Evolutionary conservation across 2,329 filamentous ascomycete genomes (phyloP), one percentile per base, ranked within the genome.

Genomic region (Cladophialophora exuberans): DNA sequence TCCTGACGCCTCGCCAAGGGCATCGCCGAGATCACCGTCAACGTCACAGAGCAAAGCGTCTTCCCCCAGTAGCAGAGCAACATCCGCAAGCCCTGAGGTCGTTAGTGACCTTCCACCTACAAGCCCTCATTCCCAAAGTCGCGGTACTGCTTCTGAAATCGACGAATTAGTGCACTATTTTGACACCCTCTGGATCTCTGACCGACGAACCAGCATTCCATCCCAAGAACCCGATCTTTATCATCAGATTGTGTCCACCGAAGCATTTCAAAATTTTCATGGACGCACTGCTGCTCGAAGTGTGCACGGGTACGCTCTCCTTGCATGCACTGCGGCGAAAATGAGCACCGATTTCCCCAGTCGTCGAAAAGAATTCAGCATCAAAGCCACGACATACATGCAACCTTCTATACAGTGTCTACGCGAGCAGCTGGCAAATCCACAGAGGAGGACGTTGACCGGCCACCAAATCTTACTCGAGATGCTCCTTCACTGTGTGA

Each of bases 401-500:
- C 48, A 51, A 43, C 48, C 48, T 25, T 51, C 48, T 3, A 36
- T 51, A 6, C 39, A 33, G 17, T 20, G 38, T n/a, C 28, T 51
- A 13, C 36, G 48, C 13, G 39, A 43, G 9, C 48, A 51, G 30
- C 48, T 51, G 3, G 48, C 38, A 4, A 28, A 43, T 43, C 39
- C 39, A 25, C 20, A 31, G n/a, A 18, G 26, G 48, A 51, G 48
- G 22, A 43, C 38, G 10, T 43, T 51, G 11, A 43, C 36, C 6
- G 48, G 43, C 22, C 48, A 38, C n/a, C 48, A 51, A 23, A 51
- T 51, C 36, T 20, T 51, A 28, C 36, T 31, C 15, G 48, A 51
- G 22, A 51, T 51, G 48, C 25, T 51, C 18, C 48, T 51, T 13
- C 48, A 51, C 28, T 51, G 48, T 17, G 48, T 51, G 26, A 51